Base-by-base conservation (phyloP, 75 land plant genomes). In the Sequoia sempervirens region DNA sequence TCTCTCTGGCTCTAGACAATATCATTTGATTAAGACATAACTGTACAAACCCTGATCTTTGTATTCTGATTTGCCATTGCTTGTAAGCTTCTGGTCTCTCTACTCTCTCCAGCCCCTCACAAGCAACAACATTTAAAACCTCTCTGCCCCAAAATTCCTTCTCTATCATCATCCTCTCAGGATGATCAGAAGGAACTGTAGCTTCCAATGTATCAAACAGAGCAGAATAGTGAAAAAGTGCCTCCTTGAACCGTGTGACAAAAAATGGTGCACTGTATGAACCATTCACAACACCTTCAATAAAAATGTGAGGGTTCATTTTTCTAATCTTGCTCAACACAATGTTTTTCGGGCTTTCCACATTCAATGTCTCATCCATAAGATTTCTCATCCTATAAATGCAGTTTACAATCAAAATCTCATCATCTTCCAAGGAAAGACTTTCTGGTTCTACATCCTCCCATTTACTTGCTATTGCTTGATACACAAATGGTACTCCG, bases 61-160 rank as follows among this genome's bases (percentile, higher is more conserved):
- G 38, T 32, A 85, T 86, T 79, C 96, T 79, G 5, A 85, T 86
- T 74, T 94, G 97, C 99, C 99, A 97, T 83, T 95, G 94, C 87
- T 88, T 92, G 88, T 95, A 97, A 0, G 97, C 87, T 83, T 97
- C 99, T 11, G 99, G 91, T 81, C 96, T 89, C 75, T 95, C 97
- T 14, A 95, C 87, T 84, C 97, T 92, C 82, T 93, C 93, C 40
- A 80, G 10, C 5, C 96, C 99, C 85, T 97, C 99, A 79, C 99
- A 97, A 2, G 97, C 92, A 12, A 97, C 87, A 5, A 92, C 86
- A 84, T 97, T 97, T 83, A 97, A 69, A 1, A 88, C 90, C 34
- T 94, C 93, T 64, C 91, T 81, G 4, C 94, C 99, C 11, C 90
- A 75, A 5, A 92, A 18, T 12, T 91, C 89, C 47, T 80, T 88